phyloP scores from a whole-genome alignment of 805 yeast genomes.

The Ogataea nakhonphanomensis region DNA sequence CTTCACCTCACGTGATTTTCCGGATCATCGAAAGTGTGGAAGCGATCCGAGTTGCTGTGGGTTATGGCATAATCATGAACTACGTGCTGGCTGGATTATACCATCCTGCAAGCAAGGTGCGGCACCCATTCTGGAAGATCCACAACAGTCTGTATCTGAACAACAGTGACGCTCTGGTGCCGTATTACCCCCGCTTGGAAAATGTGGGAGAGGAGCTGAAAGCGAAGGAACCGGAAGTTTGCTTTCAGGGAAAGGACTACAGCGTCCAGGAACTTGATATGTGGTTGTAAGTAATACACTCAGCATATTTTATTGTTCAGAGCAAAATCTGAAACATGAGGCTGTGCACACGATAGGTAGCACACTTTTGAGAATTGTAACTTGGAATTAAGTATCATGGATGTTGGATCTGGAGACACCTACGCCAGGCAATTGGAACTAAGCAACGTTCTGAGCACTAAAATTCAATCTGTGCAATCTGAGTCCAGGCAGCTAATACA shows the following conservation, averaged over 20 bases:
- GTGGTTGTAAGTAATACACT: conserved; percentile 22
- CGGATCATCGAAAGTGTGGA: conserved; percentile 80
- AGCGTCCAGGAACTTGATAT: conserved; percentile 32
- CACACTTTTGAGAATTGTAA: conserved; percentile 4
- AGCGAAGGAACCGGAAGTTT: conserved; percentile 12
- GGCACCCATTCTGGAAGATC: conserved; percentile 81
- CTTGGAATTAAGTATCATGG: conserved; percentile 3
- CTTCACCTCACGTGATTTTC: conserved; percentile 90
- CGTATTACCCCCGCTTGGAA: conserved; percentile 69
- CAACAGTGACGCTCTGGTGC: conserved; percentile 71
- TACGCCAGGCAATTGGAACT: conserved; percentile 27
- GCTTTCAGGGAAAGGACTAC: conserved; percentile 19
- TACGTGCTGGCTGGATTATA: conserved; percentile 87
- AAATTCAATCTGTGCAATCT: conserved; percentile 24
- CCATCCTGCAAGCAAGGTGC: conserved; percentile 88
- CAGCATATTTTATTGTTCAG: conserved; percentile 3
- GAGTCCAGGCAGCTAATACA: conserved; percentile 25
- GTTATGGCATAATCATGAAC: conserved; percentile 69
- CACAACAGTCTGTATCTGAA: conserved; percentile 76
- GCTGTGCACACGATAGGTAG: conserved; percentile 17
- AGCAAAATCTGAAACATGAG: conserved; percentile 19
- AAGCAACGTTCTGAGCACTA: conserved; percentile 19
- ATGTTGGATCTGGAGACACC: conserved; percentile 10
- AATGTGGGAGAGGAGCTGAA: conserved; percentile 22
- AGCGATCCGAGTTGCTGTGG: conserved; percentile 66